phyloP scores from a whole-genome alignment of 164 flowering plant genomes.

The Tinospora cordifolia region DNA sequence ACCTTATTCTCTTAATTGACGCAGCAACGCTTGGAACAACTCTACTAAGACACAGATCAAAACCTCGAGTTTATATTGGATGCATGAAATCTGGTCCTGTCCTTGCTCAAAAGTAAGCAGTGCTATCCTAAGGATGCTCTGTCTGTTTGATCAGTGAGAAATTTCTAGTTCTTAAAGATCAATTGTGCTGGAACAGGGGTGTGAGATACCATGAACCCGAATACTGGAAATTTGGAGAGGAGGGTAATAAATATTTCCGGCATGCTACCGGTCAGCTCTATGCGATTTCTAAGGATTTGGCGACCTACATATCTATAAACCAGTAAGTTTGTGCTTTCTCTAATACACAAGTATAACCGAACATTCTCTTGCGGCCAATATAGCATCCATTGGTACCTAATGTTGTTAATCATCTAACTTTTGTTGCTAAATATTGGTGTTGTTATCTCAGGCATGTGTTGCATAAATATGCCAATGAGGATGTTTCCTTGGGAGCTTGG shows the following conservation, averaged over 20 bases:
- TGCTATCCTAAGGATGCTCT: constrained; percentile 3
- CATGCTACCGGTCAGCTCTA: constrained; percentile 97
- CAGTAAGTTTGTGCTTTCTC: constrained; percentile 43
- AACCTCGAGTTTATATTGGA: constrained; percentile 78
- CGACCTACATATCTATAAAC: constrained; percentile 72
- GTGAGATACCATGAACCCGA: constrained; percentile 95
- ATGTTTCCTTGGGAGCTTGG: constrained; percentile 95
- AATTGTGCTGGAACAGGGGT: constrained; percentile 44
- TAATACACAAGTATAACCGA: background rate
- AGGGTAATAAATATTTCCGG: constrained; percentile 90
- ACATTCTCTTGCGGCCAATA: background rate
- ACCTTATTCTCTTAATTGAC: constrained; percentile 15
- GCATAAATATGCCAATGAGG: constrained; percentile 87
- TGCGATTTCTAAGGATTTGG: constrained; percentile 82
- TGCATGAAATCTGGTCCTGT: constrained; percentile 99
- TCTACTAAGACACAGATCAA: constrained; percentile 60
- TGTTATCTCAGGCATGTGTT: constrained; percentile 57
- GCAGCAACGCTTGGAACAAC: constrained; percentile 85
- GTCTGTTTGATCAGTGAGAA: background rate
- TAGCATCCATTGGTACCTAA: background rate
- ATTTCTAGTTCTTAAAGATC: constrained; percentile 3
- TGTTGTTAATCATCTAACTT: background rate
- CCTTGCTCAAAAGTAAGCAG: constrained; percentile 77
- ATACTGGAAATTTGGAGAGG: constrained; percentile 95
- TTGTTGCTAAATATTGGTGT: constrained; percentile 1